phyloP scores from a whole-genome alignment of 805 yeast species.

The Komagataella ulmi region DNA sequence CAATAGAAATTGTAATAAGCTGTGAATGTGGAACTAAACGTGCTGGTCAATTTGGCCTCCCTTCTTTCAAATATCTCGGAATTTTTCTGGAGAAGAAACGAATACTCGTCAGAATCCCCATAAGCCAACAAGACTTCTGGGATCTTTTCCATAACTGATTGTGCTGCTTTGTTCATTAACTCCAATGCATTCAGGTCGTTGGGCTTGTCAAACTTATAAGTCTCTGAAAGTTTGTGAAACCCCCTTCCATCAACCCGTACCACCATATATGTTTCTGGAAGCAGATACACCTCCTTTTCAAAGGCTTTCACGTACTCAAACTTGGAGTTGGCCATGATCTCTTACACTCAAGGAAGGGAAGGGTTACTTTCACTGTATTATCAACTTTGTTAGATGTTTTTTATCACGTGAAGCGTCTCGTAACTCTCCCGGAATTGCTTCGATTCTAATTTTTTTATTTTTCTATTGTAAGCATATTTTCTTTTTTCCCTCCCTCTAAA shows the following conservation, averaged over 20 bases:
- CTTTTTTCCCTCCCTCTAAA: conserved; percentile 1
- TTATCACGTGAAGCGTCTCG: neutral
- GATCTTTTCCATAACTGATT: conserved; percentile 43
- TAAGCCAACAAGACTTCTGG: conserved; percentile 72
- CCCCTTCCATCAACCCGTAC: conserved; percentile 90
- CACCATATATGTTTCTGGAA: conserved; percentile 74
- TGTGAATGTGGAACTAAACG: conserved; percentile 74
- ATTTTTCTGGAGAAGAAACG: conserved; percentile 54
- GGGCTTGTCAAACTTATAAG: conserved; percentile 73
- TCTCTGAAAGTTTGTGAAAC: conserved; percentile 71
- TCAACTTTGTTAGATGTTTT: neutral
- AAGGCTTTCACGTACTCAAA: conserved; percentile 79
- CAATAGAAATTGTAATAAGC: conserved; percentile 63
- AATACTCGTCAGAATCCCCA: conserved; percentile 94
- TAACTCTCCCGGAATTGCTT: neutral
- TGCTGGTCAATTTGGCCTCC: conserved; percentile 65
- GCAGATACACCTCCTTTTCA: conserved; percentile 58
- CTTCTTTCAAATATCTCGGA: conserved; percentile 74
- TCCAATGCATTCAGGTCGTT: conserved; percentile 68
- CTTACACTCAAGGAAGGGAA: too few relatives aligned
- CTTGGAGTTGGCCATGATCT: conserved; percentile 65
- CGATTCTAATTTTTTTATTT: neutral
- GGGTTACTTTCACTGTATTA: too few relatives aligned
- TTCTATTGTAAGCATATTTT: neutral
- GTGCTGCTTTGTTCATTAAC: conserved; percentile 76